Conservation (phyloP, 2,329 filamentous ascomycete species). For the Sclerotiophoma versabilis region DNA sequence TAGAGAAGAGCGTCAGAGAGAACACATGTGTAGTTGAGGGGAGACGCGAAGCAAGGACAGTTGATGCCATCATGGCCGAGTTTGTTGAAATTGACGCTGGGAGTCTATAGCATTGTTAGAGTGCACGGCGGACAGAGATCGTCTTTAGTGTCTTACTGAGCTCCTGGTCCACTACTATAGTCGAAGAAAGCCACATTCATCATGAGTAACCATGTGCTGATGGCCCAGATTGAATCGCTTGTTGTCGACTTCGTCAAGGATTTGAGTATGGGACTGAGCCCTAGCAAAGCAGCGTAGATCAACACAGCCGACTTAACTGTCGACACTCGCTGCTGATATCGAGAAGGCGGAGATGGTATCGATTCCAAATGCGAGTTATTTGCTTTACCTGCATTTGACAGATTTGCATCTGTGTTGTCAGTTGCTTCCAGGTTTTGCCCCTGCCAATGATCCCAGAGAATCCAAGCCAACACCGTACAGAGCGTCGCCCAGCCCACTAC, state of each 20-base stretch:
- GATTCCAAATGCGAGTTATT: not conserved
- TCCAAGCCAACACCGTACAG: constrained; percentile 85
- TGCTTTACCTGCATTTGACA: not conserved
- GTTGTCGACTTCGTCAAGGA: constrained; percentile 94
- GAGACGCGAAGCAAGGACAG: constrained; percentile 87
- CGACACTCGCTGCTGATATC: constrained; percentile 70
- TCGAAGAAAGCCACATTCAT: constrained; percentile 99
- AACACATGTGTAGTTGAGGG: constrained; percentile 94
- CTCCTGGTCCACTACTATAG: constrained; percentile 76
- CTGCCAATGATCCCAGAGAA: constrained; percentile 91
- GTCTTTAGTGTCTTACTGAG: constrained; percentile 49
- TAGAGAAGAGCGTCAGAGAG: constrained; percentile 91
- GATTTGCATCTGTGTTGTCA: not conserved
- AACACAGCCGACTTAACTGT: constrained; percentile 92
- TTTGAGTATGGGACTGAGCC: constrained; percentile 92
- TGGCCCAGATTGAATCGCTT: constrained; percentile 95
- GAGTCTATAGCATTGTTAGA: constrained; percentile 58
- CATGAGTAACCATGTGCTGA: constrained; percentile 89
- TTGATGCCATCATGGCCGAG: constrained; percentile 93
- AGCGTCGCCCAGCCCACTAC: constrained; percentile 86
- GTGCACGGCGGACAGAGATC: constrained; percentile 4
- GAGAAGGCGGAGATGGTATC: constrained; percentile 23
- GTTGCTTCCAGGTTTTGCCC: constrained; percentile 68
- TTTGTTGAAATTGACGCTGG: constrained; percentile 87
- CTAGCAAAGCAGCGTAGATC: constrained; percentile 91